A percentile compares a stretch with the other conserved stretches of the same genome.
These are phyloP conservation scores for Bipolaris victoriae DNA, from an alignment of 2,329 filamentous ascomycete species.

Conservation along the genomic window DNA sequence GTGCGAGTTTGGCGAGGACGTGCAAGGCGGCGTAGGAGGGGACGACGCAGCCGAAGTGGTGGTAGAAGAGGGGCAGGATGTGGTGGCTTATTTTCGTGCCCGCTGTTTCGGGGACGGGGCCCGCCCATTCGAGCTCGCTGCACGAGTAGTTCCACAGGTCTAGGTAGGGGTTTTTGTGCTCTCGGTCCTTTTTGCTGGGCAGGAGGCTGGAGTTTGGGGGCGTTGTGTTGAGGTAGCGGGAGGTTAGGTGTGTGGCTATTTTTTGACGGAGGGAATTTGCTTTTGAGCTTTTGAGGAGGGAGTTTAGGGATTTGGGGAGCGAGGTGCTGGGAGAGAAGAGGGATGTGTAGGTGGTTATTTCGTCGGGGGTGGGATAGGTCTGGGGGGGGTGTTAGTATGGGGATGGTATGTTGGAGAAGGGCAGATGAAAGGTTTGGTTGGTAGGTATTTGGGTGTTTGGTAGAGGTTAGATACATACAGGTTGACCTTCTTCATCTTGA, in stretches of 20 bases:
- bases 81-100: constrained; percentile 67
- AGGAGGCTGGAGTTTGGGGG: constrained; percentile 27
- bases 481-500: constrained; percentile 50
- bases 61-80: constrained; percentile 74
- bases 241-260: constrained; percentile 64
- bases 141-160: constrained; percentile 72
- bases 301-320: constrained; percentile 67
- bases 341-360: constrained; percentile 70
- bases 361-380: constrained; percentile 46
- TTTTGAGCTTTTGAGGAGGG: constrained; percentile 69
- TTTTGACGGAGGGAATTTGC: constrained; percentile 65
- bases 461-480: constrained; percentile 19
- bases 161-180: constrained; percentile 68
- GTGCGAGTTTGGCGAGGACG: constrained; percentile 62
- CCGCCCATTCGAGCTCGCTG: constrained; percentile 68
- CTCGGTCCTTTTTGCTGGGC: constrained; percentile 48
- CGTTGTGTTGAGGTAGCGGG: constrained; percentile 53
- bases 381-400: constrained; percentile 7
- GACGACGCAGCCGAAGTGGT: constrained; percentile 77
- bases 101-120: constrained; percentile 61
- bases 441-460: not conserved
- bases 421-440: too few relatives aligned
- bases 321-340: constrained; percentile 64
- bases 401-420: not conserved
- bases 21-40: constrained; percentile 71